Evolutionary conservation across 352 stramenopile genomes (phyloP).

Genomic region (Pythium aquatile): DNA sequence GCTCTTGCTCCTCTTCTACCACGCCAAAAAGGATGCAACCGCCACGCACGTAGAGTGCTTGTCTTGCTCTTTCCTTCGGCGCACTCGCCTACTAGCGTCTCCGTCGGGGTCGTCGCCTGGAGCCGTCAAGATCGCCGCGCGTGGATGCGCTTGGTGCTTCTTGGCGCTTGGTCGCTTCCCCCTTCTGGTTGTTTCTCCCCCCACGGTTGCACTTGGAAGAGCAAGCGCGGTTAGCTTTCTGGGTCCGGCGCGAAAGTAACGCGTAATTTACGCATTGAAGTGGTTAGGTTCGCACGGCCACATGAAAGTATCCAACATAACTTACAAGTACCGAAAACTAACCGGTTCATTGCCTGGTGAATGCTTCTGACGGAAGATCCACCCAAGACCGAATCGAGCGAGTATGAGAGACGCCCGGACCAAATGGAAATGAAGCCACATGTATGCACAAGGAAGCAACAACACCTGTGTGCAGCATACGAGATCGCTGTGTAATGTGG

Average conservation of each 20-base stretch:
- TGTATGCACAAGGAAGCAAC: too few species aligned
- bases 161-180: constrained; percentile 2
- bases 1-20: neutral
- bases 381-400: neutral
- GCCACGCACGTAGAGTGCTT: neutral
- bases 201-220: constrained; percentile 25
- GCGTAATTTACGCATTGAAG: constrained; percentile 25
- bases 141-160: neutral
- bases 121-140: neutral
- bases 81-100: neutral
- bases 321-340: constrained; percentile 21
- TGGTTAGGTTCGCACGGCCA: neutral
- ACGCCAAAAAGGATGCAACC: neutral
- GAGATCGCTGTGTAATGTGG: neutral
- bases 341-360: neutral
- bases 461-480: neutral
- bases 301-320: constrained; percentile 31
- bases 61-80: neutral
- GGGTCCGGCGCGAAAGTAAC: constrained; percentile 9
- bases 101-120: constrained; percentile 2
- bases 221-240: constrained; percentile 5
- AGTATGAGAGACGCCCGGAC: neutral
- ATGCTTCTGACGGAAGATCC: neutral
- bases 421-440: too few species aligned
- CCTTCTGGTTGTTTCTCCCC: constrained; percentile 4